A percentile compares a stretch with the other conserved stretches of the same genome.
Evolutionary conservation across 2,329 filamentous ascomycete genomes (phyloP).

Genomic region (Trichoderma sp.): DNA sequence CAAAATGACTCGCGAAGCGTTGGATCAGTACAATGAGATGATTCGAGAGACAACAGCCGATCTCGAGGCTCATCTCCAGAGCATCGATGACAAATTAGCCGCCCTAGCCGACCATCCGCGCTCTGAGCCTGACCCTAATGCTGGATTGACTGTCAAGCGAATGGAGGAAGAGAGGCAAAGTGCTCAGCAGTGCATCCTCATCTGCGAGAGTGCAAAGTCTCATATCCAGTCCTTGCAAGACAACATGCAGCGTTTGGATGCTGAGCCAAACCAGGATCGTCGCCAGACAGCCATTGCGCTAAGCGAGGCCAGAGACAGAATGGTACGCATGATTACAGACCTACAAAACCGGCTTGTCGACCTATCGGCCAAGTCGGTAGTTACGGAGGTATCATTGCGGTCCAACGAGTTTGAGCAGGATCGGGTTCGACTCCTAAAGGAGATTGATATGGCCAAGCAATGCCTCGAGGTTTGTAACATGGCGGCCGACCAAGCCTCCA

Average conservation of each 20-base stretch:
- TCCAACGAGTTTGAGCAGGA: not conserved
- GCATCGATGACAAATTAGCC: slow-evolving; percentile 22
- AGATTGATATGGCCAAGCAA: slow-evolving; percentile 19
- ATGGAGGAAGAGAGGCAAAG: slow-evolving; percentile 26
- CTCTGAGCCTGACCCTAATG: not conserved
- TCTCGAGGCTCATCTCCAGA: slow-evolving; percentile 22
- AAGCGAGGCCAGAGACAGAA: not conserved
- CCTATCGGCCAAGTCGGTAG: not conserved
- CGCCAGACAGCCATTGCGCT: not conserved
- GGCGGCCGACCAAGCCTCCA: slow-evolving; percentile 23
- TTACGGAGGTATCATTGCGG: not conserved
- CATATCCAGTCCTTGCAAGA: not conserved
- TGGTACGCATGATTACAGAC: slow-evolving; percentile 7
- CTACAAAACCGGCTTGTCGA: not conserved
- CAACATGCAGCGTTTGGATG: not conserved
- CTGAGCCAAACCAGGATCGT: not conserved
- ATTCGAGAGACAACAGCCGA: slow-evolving; percentile 30
- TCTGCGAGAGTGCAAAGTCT: slow-evolving; percentile 17
- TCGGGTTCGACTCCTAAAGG: not conserved
- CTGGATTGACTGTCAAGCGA: not conserved
- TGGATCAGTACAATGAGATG: slow-evolving; percentile 30
- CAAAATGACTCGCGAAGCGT: slow-evolving; percentile 26
- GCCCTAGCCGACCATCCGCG: not conserved
- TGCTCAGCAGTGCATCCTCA: slow-evolving; percentile 25
- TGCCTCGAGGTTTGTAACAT: slow-evolving; percentile 21